Base-by-base conservation (phyloP, 148 eudicot species). In the Euryodendron excelsum region DNA sequence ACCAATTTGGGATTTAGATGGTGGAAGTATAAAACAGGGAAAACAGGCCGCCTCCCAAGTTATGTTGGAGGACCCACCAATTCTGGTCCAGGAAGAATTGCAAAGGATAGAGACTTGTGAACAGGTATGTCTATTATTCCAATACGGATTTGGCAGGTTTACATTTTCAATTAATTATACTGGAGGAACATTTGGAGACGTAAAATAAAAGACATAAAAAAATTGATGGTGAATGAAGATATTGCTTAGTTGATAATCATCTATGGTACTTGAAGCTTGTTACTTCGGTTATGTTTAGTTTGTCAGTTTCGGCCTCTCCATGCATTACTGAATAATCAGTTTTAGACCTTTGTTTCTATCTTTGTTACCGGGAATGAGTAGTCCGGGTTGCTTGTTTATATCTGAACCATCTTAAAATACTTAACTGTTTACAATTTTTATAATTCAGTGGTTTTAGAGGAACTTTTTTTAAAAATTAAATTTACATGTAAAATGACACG, bases 41-140 rank as follows among this genome's bases (percentile, higher is more conserved):
- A 31, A 79, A 81, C 37, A 79, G 20, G 72, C 41, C 44, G 23
- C 62, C 20, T 75, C 62, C 33, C 34, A 1, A 28, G 13, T 27
- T 63, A 18, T 45, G 39, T 72, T 25, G 9, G 56, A 39, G 73
- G 73, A 77, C 39, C 70, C 23, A 27, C 12, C 72, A 39, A 60
- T 20, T n/a, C 31, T 3, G 7, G n/a, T 69, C 47, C 37, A 36
- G 47, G 61, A 69, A 74, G 81, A 67, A 74, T 69, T 66, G 12
- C 52, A 53, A 73, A 66, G 53, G 36, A 36, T 36, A 30, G 72
- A 65, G 21, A 30, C 59, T 48, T 60, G 58, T 58, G 36, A 72
- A 70, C 79, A 84, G 84, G 85, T 79, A 48, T 50, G 62, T 73
- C 52, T n/a, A 12, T 50, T 27, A 39, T 18, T 33, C 0, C 47